phyloP scores from a whole-genome alignment of 2,329 filamentous ascomycete species.

The Acrocalymma vagum region DNA sequence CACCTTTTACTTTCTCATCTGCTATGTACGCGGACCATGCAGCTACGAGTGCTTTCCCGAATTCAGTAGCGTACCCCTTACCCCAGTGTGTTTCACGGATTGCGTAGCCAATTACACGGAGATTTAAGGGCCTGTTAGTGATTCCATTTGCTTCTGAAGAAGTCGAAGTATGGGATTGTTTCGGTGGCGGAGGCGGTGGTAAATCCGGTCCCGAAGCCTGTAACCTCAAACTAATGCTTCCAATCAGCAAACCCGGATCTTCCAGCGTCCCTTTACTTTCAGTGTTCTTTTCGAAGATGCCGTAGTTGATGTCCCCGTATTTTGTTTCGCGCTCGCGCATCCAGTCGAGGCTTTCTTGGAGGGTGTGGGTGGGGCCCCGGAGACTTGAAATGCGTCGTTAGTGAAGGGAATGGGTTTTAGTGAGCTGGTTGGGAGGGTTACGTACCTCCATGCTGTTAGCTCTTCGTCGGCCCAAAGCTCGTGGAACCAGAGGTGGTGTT shows the following conservation, averaged over 20 bases:
- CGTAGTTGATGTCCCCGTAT: constrained; percentile 23
- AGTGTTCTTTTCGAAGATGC: constrained; percentile 15
- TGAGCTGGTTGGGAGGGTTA: not conserved
- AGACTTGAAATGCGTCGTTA: constrained; percentile 13
- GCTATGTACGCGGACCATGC: constrained; percentile 16
- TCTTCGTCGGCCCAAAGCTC: constrained; percentile 29
- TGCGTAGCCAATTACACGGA: constrained; percentile 31
- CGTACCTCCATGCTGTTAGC: constrained; percentile 34
- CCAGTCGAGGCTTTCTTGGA: constrained; percentile 26
- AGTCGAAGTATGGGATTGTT: not conserved
- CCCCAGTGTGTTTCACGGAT: constrained; percentile 27
- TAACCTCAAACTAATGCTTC: constrained; percentile 21
- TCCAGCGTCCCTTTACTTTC: not conserved
- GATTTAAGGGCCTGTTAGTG: constrained; percentile 9
- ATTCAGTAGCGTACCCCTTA: constrained; percentile 40
- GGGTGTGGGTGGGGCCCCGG: constrained; percentile 24
- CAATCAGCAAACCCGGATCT: constrained; percentile 14
- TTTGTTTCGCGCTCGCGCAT: constrained; percentile 22
- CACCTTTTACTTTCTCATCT: constrained; percentile 6
- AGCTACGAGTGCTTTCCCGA: constrained; percentile 21
- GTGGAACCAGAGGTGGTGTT: constrained; percentile 39
- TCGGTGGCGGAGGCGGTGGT: constrained; percentile 2
- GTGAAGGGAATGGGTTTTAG: not conserved
- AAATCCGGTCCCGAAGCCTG: constrained; percentile 12
- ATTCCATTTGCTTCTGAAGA: no score